Conservation (phyloP, 2,329 filamentous ascomycete species). For the Colletotrichum orbiculare region DNA sequence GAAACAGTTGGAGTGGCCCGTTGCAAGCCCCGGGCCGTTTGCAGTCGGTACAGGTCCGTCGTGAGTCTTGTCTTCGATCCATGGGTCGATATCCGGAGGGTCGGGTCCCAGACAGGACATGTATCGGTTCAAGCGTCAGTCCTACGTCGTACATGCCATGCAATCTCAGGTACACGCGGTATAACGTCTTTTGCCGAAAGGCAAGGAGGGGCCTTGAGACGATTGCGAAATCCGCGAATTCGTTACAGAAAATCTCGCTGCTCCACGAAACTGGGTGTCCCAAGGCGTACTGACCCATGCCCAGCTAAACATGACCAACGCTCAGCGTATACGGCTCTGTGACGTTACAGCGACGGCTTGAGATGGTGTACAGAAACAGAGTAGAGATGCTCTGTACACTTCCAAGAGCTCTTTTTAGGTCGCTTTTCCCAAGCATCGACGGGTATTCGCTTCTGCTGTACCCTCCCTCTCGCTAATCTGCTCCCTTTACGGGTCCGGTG, state of each 20-base stretch:
- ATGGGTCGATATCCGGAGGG: constrained; percentile 16
- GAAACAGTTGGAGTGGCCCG: too few species aligned
- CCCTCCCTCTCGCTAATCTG: constrained; percentile 36
- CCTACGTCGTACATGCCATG: constrained; percentile 16
- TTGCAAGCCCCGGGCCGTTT: too few species aligned
- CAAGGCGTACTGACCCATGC: too few species aligned
- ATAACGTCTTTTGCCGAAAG: constrained; percentile 30
- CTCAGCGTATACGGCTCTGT: background rate
- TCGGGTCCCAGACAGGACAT: constrained; percentile 15
- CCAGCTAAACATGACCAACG: too few species aligned
- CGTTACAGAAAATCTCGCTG: too few species aligned
- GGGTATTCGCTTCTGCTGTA: constrained; percentile 21
- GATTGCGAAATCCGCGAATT: too few species aligned
- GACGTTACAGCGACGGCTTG: background rate
- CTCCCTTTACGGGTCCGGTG: constrained; percentile 31
- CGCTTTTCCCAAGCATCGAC: background rate
- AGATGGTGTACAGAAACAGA: too few species aligned
- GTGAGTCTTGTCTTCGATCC: constrained; percentile 33
- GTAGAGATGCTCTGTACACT: too few species aligned
- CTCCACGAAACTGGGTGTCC: too few species aligned
- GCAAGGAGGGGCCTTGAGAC: too few species aligned
- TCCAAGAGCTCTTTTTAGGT: too few species aligned
- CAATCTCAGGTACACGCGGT: constrained; percentile 13
- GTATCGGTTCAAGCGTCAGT: constrained; percentile 9
- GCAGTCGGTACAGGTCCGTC: constrained; percentile 25